phyloP scores from a whole-genome alignment of 1,284 basidiomycete genomes.

The Pascua guehoae region DNA sequence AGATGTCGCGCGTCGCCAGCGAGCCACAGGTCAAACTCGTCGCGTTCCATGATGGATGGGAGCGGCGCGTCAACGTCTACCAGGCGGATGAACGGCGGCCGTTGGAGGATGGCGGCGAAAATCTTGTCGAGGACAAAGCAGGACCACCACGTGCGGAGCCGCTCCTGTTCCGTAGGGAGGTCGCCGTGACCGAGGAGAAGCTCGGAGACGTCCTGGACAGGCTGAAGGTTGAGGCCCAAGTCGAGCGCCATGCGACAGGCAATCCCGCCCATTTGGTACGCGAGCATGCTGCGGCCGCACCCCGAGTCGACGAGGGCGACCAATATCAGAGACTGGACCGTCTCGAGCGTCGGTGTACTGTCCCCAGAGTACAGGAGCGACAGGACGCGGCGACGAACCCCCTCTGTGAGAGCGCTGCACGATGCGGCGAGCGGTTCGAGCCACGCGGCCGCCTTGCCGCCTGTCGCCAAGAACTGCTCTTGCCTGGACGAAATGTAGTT shows the following conservation, averaged over 20 bases:
- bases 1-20: constrained; percentile 7
- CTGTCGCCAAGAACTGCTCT: background rate
- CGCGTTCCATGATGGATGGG: constrained; percentile 15
- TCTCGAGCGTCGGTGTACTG: background rate
- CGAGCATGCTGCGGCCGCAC: constrained; percentile 8
- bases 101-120: constrained; percentile 11
- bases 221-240: constrained; percentile 6
- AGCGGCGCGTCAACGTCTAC: constrained; percentile 15
- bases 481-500: too few relatives aligned
- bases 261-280: constrained; percentile 17
- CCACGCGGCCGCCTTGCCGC: background rate
- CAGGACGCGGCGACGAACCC: constrained; percentile 10
- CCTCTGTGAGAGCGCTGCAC: constrained; percentile 5
- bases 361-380: constrained; percentile 3
- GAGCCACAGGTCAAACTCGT: constrained; percentile 21
- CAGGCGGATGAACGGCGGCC: constrained; percentile 9
- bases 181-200: background rate
- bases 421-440: background rate
- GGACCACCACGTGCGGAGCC: constrained; percentile 12
- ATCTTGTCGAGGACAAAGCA: constrained; percentile 18
- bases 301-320: constrained; percentile 13
- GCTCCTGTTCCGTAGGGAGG: constrained; percentile 5
- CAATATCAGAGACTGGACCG: constrained; percentile 13
- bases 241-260: constrained; percentile 17
- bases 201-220: background rate